phyloP scores from a whole-genome alignment of 257 asterid species.

The Solanum pimpinellifolium region DNA sequence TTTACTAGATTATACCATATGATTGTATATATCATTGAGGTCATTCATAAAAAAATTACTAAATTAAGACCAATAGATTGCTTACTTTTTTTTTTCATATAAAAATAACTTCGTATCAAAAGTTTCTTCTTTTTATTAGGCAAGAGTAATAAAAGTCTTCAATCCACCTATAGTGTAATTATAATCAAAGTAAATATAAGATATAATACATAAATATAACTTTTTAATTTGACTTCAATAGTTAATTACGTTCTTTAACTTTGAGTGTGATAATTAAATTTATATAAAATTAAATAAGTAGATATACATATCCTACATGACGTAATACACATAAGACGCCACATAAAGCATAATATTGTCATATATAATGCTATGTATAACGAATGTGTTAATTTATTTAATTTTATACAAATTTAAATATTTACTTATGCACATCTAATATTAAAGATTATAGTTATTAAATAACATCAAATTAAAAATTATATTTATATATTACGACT shows the following conservation, averaged over 20 bases:
- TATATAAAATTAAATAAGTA: no score
- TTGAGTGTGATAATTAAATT: neutral
- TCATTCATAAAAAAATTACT: neutral
- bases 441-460: no score
- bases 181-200: neutral
- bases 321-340: neutral
- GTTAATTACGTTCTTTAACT: rapidly evolving
- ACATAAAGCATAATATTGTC: neutral
- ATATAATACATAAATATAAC: no score
- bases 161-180: neutral
- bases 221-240: neutral
- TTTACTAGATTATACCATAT: neutral
- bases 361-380: neutral
- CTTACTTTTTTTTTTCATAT: neutral
- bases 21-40: neutral
- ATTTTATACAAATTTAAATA: no score
- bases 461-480: no score
- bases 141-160: neutral
- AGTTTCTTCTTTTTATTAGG: neutral
- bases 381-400: rapidly evolving
- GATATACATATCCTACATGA: no score
- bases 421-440: rapidly evolving
- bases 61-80: neutral
- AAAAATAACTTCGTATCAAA: neutral
- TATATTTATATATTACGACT: no score